A percentile compares a stretch with the other conserved stretches of the same genome.
phyloP scores from a whole-genome alignment of 257 asterid genomes.

The Penstemon davidsonii region DNA sequence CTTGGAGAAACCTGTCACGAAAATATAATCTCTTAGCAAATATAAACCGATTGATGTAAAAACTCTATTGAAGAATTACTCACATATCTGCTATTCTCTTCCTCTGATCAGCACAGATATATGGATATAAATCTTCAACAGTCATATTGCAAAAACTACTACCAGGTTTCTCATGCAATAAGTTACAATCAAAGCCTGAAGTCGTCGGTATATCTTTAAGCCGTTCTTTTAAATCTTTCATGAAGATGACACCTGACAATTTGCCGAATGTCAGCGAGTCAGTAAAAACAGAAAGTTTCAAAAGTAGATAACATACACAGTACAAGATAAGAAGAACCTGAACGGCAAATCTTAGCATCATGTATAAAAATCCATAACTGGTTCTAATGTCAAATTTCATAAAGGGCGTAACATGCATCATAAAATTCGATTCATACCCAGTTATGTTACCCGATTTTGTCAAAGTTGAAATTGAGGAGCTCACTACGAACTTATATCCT shows the following conservation, averaged over 20 bases:
- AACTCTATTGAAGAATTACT: constrained; percentile 31
- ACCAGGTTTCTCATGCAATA: constrained; percentile 37
- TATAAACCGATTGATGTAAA: background rate
- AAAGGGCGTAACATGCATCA: background rate
- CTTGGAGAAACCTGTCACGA: constrained; percentile 43
- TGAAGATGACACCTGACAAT: constrained; percentile 43
- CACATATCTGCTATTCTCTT: constrained; percentile 51
- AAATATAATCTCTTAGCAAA: constrained; percentile 9
- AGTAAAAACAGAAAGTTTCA: background rate
- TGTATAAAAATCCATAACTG: background rate
- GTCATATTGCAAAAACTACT: constrained; percentile 42
- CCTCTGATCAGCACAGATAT: constrained; percentile 42
- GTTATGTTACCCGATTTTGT: background rate
- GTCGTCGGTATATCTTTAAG: constrained; percentile 35
- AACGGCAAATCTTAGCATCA: background rate
- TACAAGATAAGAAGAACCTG: background rate
- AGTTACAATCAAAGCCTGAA: constrained; percentile 34
- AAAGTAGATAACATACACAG: background rate
- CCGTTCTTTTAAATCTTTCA: constrained; percentile 50
- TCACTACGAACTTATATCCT: background rate
- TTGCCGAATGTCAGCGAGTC: background rate
- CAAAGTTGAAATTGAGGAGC: background rate
- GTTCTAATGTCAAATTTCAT: background rate
- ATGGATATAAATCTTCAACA: constrained; percentile 47
- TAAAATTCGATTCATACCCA: background rate